Base-by-base conservation (phyloP, 2,329 filamentous ascomycete genomes). In the Cytospora paraplurivora region DNA sequence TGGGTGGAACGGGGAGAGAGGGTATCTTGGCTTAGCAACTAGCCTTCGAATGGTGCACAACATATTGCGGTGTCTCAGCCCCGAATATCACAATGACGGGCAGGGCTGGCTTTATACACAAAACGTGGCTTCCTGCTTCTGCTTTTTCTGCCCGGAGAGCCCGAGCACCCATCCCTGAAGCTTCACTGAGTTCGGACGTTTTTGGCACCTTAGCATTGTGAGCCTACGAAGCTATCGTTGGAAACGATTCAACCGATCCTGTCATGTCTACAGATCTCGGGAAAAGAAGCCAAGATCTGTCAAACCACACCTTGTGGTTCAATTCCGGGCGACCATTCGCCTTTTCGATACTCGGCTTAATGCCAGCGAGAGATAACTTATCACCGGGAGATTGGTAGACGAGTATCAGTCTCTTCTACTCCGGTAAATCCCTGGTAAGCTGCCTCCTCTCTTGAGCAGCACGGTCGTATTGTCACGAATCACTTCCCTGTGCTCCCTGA, bases 71-170 rank as follows among this genome's bases (percentile, higher is more conserved):
- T 60, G 35, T 55, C 50, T 32, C n/a, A 47, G 50, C 21, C 58
- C 34, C 50, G 38, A 55, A 51, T n/a, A 8, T 47, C n/a, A 47
- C 41, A 17, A 44, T 47, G 51, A 55, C 27, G 51, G 58, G 58
- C 58, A 34, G 58, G 51, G 41, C 58, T 54, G 37, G 33, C 54
- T 60, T 60, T 60, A 60, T 60, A 60, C 38, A 54, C 38, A 34
- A 54, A 19, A 21, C 32, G 37, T 27, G 33, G 38, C 51, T 12
- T 49, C 41, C 51, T 60, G 27, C 47, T 47, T 54, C 34, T 60
- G 34, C 58, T 60, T 47, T 35, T 53, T 38, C 12, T 41, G 38
- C 15, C 17, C 58, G 37, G 38, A 51, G 11, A 15, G 13, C 35
- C 58, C 58, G 51, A 55, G 38, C 50, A 37, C 2, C 44, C 50